Evolutionary conservation across 495 filamentous ascomycete species (phyloP).

Genomic region (Rostrohypoxylon terebratum): DNA sequence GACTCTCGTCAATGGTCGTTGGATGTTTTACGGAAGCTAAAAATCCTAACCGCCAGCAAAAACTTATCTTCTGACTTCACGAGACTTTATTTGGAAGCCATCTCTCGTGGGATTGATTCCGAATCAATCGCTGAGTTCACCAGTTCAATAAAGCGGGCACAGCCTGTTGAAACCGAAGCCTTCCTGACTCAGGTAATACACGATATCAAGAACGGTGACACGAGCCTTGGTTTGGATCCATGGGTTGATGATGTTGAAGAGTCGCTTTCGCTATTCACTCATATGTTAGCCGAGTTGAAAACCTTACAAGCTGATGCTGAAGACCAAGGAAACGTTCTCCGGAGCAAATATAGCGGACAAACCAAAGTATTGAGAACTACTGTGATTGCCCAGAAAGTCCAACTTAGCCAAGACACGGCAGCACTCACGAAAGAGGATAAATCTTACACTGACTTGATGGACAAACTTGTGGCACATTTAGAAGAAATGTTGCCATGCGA

Average conservation of each 20-base stretch:
- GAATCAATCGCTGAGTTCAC: constrained; percentile 47
- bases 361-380: constrained; percentile 82
- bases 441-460: constrained; percentile 79
- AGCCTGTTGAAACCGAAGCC: constrained; percentile 54
- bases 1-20: constrained; percentile 39
- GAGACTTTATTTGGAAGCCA: constrained; percentile 54
- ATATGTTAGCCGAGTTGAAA: constrained; percentile 55
- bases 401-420: constrained; percentile 83
- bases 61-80: constrained; percentile 45
- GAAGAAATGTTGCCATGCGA: constrained; percentile 67
- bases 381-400: constrained; percentile 86
- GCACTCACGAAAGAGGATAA: constrained; percentile 78
- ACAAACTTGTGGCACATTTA: constrained; percentile 69
- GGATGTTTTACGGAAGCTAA: constrained; percentile 41
- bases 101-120: constrained; percentile 51
- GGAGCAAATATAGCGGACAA: constrained; percentile 79
- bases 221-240: constrained; percentile 52
- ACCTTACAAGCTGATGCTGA: constrained; percentile 56
- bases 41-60: constrained; percentile 34
- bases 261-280: constrained; percentile 50
- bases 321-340: constrained; percentile 63
- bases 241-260: constrained; percentile 52
- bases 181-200: constrained; percentile 51
- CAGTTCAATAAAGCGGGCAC: constrained; percentile 56
- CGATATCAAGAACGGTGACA: constrained; percentile 54